Conservation (phyloP, 2,329 filamentous ascomycete species). For the Berkeleyomyces basicola region DNA sequence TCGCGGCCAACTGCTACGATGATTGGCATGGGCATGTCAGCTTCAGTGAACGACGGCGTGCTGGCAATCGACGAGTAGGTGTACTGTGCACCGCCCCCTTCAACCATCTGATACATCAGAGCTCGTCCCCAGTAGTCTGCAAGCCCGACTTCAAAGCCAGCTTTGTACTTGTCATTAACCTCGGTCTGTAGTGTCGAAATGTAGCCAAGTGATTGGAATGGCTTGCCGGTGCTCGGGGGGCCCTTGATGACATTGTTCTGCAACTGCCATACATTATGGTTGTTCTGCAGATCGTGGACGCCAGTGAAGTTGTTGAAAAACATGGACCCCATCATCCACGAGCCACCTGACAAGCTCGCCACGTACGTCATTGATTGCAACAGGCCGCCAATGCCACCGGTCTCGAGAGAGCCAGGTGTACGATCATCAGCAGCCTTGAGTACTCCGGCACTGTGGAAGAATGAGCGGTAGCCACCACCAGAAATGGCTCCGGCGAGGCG, state of each 20-base stretch:
- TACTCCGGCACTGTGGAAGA: conserved; percentile 68
- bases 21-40: conserved; percentile 31
- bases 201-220: conserved; percentile 20
- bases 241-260: conserved; percentile 26
- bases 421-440: conserved; percentile 64
- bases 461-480: conserved; percentile 70
- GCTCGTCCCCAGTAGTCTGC: conserved; percentile 86
- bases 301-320: conserved; percentile 73
- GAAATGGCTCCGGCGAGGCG: conserved; percentile 64
- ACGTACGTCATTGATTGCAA: conserved; percentile 70
- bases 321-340: conserved; percentile 71
- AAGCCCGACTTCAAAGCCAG: conserved; percentile 41
- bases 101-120: conserved; percentile 72
- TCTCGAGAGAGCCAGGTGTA: conserved; percentile 30
- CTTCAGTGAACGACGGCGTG: conserved; percentile 27
- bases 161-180: conserved; percentile 23
- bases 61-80: conserved; percentile 59
- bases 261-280: conserved; percentile 25
- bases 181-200: conserved; percentile 23
- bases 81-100: conserved; percentile 59
- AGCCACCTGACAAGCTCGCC: conserved; percentile 64
- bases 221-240: conserved; percentile 5
- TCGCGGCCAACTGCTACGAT: conserved; percentile 32
- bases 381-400: conserved; percentile 61
- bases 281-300: conserved; percentile 30